Conservation (phyloP, 1,139 yeast genomes). For the Blastobotrys ciferrii region DNA sequence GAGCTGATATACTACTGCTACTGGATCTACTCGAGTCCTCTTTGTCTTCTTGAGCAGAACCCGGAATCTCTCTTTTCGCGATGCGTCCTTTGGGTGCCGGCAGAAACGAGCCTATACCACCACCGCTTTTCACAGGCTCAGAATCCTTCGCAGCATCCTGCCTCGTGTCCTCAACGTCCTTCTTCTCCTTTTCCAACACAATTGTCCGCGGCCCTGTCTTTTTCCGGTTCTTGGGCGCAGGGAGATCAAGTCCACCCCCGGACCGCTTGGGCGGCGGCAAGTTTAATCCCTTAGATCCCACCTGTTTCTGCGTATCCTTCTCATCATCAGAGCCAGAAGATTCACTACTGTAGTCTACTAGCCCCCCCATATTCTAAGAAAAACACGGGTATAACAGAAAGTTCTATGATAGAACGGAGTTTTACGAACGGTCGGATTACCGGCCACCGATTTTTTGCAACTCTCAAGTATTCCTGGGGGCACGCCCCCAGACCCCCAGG, state of each 20-base stretch:
- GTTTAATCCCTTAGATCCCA: not conserved
- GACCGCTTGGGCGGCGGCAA: not conserved
- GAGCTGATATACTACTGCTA: too few species aligned
- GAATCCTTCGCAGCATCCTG: not conserved
- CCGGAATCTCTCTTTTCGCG: not conserved
- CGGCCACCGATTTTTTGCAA: too few species aligned
- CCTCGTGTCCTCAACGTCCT: not conserved
- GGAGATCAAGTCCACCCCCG: conserved; percentile 2
- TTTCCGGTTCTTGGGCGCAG: conserved; percentile 12
- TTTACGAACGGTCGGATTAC: too few species aligned
- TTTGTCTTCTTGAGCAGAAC: not conserved
- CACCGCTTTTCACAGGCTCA: not conserved
- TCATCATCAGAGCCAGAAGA: conserved; percentile 14
- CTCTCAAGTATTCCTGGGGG: too few species aligned
- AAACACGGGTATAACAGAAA: too few species aligned
- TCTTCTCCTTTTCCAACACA: conserved; percentile 3
- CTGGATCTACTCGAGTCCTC: not conserved
- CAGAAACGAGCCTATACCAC: conserved; percentile 10
- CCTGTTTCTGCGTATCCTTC: not conserved
- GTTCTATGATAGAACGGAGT: too few species aligned
- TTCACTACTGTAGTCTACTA: conserved; percentile 26
- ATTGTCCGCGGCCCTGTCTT: conserved; percentile 5
- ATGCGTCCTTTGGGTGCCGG: conserved; percentile 15
- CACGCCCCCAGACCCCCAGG: too few species aligned
- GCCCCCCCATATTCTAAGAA: conserved; percentile 4